A percentile compares a stretch with the other conserved stretches of the same genome.
Evolutionary conservation across 2,329 filamentous ascomycete genomes (phyloP).

Genomic region (Escovopsis sp.): DNA sequence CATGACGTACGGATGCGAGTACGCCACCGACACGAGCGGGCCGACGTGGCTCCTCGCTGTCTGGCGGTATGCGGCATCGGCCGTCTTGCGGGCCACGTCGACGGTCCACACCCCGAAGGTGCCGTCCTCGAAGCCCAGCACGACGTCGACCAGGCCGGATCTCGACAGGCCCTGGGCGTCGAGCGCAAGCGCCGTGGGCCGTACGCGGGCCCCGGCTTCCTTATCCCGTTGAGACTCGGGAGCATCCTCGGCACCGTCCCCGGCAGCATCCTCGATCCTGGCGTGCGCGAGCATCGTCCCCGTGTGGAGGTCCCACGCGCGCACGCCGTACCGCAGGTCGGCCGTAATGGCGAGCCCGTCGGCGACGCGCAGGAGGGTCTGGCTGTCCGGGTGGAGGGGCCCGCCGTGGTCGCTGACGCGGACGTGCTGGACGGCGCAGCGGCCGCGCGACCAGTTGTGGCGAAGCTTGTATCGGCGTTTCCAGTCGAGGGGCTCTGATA

Average conservation of each 20-base stretch:
- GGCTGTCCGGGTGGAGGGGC: constrained; percentile 17
- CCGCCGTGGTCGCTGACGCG: constrained; percentile 32
- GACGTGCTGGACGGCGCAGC: constrained; percentile 67
- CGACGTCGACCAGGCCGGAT: constrained; percentile 38
- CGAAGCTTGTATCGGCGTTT: constrained; percentile 76
- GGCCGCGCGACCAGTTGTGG: constrained; percentile 81
- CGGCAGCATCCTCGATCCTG: constrained; percentile 3
- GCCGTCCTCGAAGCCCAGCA: constrained; percentile 56
- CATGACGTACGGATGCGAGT: constrained; percentile 59
- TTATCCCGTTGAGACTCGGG: too few species aligned
- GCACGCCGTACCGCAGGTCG: constrained; percentile 51
- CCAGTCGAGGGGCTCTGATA: constrained; percentile 57
- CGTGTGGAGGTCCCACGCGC: constrained; percentile 62
- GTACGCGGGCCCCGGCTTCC: constrained; percentile 9
- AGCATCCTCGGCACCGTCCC: too few species aligned
- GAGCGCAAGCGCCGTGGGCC: constrained; percentile 50
- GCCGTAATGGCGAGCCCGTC: constrained; percentile 66
- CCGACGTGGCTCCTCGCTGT: constrained; percentile 44
- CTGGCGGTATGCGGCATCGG: constrained; percentile 42
- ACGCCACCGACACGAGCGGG: constrained; percentile 50
- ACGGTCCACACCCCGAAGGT: constrained; percentile 56
- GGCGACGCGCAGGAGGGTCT: constrained; percentile 62
- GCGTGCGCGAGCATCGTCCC: constrained; percentile 36
- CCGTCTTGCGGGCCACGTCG: constrained; percentile 23
- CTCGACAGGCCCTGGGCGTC: constrained; percentile 33